phyloP scores from a whole-genome alignment of 768 basidiomycete species.

The Calocera cornea region DNA sequence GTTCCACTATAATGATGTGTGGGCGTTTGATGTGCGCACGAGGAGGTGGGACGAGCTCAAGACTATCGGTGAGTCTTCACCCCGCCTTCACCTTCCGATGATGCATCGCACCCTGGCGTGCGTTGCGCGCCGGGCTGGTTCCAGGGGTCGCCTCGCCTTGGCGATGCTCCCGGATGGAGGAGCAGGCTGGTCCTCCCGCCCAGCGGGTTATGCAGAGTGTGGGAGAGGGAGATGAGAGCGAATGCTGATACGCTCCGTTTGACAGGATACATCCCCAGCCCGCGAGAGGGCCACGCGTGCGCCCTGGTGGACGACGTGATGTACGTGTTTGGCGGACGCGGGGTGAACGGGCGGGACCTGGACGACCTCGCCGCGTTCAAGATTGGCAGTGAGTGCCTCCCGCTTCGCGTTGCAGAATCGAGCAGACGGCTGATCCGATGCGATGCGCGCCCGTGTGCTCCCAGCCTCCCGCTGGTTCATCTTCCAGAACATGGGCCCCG shows the following conservation, averaged over 20 bases:
- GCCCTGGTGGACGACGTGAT: slow-evolving; percentile 94
- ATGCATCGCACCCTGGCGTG: too few relatives aligned
- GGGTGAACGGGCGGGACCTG: slow-evolving; percentile 92
- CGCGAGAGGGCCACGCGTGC: slow-evolving; percentile 92
- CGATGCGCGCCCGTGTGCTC: too few relatives aligned
- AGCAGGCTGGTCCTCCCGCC: too few relatives aligned
- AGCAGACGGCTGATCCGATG: neutral
- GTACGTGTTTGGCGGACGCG: slow-evolving; percentile 93
- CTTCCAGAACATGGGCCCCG: slow-evolving; percentile 99
- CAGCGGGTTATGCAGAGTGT: too few relatives aligned
- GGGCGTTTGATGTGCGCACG: slow-evolving; percentile 77
- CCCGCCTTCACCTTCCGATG: neutral
- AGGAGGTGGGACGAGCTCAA: slow-evolving; percentile 72
- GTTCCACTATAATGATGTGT: slow-evolving; percentile 98
- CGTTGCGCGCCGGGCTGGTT: too few relatives aligned
- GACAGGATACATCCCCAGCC: slow-evolving; percentile 94
- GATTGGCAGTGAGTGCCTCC: slow-evolving; percentile 66
- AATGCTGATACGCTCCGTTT: too few relatives aligned
- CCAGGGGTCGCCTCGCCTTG: too few relatives aligned
- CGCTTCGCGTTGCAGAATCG: too few relatives aligned
- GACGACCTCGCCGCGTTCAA: slow-evolving; percentile 94
- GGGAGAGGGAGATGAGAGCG: too few relatives aligned
- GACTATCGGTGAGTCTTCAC: neutral
- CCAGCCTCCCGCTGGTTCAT: slow-evolving; percentile 74
- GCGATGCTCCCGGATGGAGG: too few relatives aligned